Evolutionary conservation across 768 basidiomycete genomes (phyloP).

Genomic region (Xerocomellus intermedius): DNA sequence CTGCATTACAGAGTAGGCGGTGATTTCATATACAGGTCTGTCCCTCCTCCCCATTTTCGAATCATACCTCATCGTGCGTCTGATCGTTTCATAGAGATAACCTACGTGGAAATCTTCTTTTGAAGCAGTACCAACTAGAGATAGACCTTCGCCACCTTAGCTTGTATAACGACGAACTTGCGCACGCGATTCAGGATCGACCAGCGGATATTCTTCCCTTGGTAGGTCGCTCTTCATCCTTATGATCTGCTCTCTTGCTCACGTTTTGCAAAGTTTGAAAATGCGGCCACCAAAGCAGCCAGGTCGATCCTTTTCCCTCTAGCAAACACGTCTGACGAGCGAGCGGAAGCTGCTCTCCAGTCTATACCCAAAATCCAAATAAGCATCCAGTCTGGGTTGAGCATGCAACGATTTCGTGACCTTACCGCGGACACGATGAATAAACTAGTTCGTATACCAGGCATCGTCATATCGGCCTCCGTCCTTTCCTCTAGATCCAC

Average conservation of each 20-base stretch:
- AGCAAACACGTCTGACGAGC: slow-evolving; percentile 46
- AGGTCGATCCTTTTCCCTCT: slow-evolving; percentile 82
- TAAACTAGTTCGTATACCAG: slow-evolving; percentile 93
- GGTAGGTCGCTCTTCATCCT: slow-evolving; percentile 43
- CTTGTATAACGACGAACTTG: slow-evolving; percentile 92
- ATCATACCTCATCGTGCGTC: background rate
- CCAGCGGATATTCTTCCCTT: slow-evolving; percentile 88
- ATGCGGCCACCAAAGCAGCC: slow-evolving; percentile 82
- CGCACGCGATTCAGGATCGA: slow-evolving; percentile 83
- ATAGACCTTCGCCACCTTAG: slow-evolving; percentile 77
- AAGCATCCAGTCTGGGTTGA: slow-evolving; percentile 84
- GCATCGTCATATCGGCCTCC: slow-evolving; percentile 97
- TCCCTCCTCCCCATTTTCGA: background rate
- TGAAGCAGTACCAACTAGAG: slow-evolving; percentile 86
- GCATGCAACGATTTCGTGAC: slow-evolving; percentile 91
- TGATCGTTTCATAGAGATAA: slow-evolving; percentile 57
- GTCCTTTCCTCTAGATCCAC: slow-evolving; percentile 92
- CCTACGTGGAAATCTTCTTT: slow-evolving; percentile 80
- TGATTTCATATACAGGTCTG: slow-evolving; percentile 88
- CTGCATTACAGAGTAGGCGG: slow-evolving; percentile 85
- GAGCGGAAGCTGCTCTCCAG: slow-evolving; percentile 45
- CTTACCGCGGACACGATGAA: slow-evolving; percentile 93
- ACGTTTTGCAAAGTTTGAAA: slow-evolving; percentile 69
- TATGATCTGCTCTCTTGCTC: background rate
- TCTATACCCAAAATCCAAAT: slow-evolving; percentile 78